phyloP scores from a whole-genome alignment of 495 filamentous ascomycete genomes.

The Paragyromitra xinjiangensis region DNA sequence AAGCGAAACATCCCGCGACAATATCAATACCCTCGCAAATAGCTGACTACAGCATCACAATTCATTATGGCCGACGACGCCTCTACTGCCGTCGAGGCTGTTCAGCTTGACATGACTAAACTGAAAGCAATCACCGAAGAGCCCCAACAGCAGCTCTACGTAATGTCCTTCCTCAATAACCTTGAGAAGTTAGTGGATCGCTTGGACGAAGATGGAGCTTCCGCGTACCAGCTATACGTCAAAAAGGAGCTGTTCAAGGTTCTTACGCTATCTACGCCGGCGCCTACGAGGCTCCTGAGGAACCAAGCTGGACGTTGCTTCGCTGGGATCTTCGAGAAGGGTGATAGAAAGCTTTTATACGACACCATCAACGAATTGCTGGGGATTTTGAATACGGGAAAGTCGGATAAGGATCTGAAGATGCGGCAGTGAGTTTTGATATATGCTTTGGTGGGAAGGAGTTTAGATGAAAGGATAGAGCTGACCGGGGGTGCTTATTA shows the following conservation, averaged over 20 bases:
- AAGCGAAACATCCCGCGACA: conserved; percentile 30
- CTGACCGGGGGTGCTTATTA: conserved; percentile 52
- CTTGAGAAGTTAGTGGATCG: conserved; percentile 80
- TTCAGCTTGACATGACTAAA: conserved; percentile 84
- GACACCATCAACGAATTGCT: conserved; percentile 92
- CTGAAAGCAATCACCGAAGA: conserved; percentile 90
- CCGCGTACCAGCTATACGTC: conserved; percentile 84
- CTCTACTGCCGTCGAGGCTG: conserved; percentile 51
- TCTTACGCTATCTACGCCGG: conserved; percentile 82
- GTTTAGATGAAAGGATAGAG: conserved; percentile 11
- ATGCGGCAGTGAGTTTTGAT: conserved; percentile 58
- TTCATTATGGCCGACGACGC: conserved; percentile 51
- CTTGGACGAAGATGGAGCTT: conserved; percentile 78
- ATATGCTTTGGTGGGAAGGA: not conserved
- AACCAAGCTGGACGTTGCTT: conserved; percentile 87
- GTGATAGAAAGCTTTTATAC: conserved; percentile 89
- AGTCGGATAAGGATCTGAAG: conserved; percentile 78
- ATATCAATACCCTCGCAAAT: conserved; percentile 36
- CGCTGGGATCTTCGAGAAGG: conserved; percentile 82
- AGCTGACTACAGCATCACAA: conserved; percentile 51
- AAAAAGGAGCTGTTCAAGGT: conserved; percentile 92
- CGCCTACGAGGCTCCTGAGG: conserved; percentile 86
- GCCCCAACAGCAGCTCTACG: conserved; percentile 89
- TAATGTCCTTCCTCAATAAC: conserved; percentile 86
- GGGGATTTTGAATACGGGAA: conserved; percentile 76